Base-by-base conservation (phyloP, 23 red algal species). In the Cyanidiococcus yangmingshanensis region DNA sequence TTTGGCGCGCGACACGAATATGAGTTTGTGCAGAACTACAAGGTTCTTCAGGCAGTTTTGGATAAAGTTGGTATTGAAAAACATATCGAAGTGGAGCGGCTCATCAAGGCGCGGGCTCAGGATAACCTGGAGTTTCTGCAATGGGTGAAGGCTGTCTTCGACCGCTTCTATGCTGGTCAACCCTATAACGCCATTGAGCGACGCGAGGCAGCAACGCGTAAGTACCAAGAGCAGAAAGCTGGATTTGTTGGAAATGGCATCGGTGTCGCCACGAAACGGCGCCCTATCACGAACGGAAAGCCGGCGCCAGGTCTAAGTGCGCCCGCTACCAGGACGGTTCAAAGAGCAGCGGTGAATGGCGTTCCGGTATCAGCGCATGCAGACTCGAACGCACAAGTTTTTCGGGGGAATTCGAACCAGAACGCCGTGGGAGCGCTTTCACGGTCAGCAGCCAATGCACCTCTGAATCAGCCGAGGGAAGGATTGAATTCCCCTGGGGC, bases 121-220 rank as follows among this genome's bases (percentile, higher is more conserved):
- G 92, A 96, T 75, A 96, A 96, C 40, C 59, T 96, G 1, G 92
- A 90, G 63, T 96, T 96, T 39, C 83, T 90, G 57, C 92, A 96
- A 38, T 96, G 92, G 92, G 77, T 91, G 26, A 96, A 96, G 79
- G 87, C 80, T 39, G 87, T 84, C 45, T 96, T 87, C 59, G 87
- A 90, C 81, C 25, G 85, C 78, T 74, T 81, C 84, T 32, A 75
- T 76, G 41, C 82, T 76, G 59, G 86, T 76, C 57, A 82, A 76
- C 2, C 75, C 81, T 24, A 77, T 79, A 40, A 81, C 79, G 54
- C 82, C 83, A 38, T 85, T 37, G 80, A 68, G 17, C 37, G 41
- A 37, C 59, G 89, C 17, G 38, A 83, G 7, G 77, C 76, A 57
- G 79, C 45, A 35, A 67, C 83, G 1, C 74, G 80, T 67, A 1